Base-by-base conservation (phyloP, 73 alveolate genomes). In the Symbiodinium pilosum region DNA sequence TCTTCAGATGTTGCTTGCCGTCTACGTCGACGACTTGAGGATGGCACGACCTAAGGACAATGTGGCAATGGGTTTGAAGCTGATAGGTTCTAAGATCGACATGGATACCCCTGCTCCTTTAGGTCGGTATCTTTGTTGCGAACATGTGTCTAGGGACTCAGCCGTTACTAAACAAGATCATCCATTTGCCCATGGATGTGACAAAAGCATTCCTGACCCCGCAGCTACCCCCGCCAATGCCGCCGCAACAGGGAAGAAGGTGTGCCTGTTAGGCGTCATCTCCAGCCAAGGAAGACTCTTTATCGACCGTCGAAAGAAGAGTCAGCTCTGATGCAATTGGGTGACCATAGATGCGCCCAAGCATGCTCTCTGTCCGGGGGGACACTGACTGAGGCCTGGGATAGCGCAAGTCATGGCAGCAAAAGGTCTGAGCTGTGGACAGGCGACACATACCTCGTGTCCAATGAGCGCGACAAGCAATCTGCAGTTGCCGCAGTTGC, bases 61-160 rank as follows among this genome's bases (percentile, higher is more conserved):
- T 4, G 32, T 86, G 93, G 18, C 43, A 5, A 44, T 44, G 36
- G 93, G 93, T n/a, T 86, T 77, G 93, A 38, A 47, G 36, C 0
- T 86, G 52, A 51, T 86, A 20, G 93, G 42, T 1, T 86, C 83
- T 7, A 83, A 41, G 91, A 38, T 83, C 39, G 91, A 83, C 91
- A 36, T 83, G 59, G 91, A 83, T 52, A 40, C 91, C 12, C 91
- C 91, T n/a, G 56, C 68, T 20, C 2, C 34, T 11, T 52, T 86
- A 30, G 52, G 83, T 1, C 51, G 93, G 0, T 86, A 86, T n/a
- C 52, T 86, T 3, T 77, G 93, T 8, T 86, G 93, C 24, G 93
- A 86, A 0, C 93, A 86, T 30, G 3, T 24, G 4, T 51, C 68
- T 2, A 1, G 28, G 1, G 4, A 51, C 0, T 24, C 68, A 16